Percentiles rank a stretch among this genome's conserved stretches.
These are phyloP conservation scores for Phytophthora pisi DNA, from an alignment of 352 stramenopile species.

Conservation along the genomic window DNA sequence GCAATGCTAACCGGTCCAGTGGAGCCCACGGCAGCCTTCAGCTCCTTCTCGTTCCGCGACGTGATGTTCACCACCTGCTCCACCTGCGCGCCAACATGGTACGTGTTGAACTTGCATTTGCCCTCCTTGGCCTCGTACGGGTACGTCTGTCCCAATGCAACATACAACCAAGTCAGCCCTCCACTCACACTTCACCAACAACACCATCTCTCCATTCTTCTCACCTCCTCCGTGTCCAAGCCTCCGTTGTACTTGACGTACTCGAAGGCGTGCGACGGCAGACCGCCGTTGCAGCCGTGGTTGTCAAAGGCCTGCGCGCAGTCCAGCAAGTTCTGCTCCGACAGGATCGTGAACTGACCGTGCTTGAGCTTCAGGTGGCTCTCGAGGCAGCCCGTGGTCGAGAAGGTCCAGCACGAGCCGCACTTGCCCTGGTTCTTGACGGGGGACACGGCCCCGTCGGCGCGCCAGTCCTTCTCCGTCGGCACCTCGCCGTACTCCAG, in stretches of 20 bases:
- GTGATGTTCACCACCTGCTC: constrained; percentile 88
- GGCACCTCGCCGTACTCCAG: constrained; percentile 62
- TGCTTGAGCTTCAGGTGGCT: constrained; percentile 95
- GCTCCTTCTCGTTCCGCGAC: constrained; percentile 71
- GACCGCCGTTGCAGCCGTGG: constrained; percentile 96
- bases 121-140: constrained; percentile 77
- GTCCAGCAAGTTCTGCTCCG: constrained; percentile 98
- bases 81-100: constrained; percentile 75
- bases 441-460: constrained; percentile 92
- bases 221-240: constrained; percentile 78
- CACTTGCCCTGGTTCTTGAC: constrained; percentile 99
- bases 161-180: neutral
- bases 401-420: constrained; percentile 99
- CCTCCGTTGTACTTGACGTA: constrained; percentile 94
- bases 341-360: constrained; percentile 92
- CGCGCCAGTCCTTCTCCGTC: constrained; percentile 94
- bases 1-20: constrained; percentile 81
- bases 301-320: constrained; percentile 94
- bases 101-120: constrained; percentile 84
- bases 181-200: neutral
- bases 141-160: constrained; percentile 48
- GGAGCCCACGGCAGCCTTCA: constrained; percentile 70
- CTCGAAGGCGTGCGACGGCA: constrained; percentile 97
- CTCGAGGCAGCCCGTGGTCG: constrained; percentile 97
- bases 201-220: neutral